Base-by-base conservation (phyloP, 768 basidiomycete species). In the Kwoniella heveanensis region DNA sequence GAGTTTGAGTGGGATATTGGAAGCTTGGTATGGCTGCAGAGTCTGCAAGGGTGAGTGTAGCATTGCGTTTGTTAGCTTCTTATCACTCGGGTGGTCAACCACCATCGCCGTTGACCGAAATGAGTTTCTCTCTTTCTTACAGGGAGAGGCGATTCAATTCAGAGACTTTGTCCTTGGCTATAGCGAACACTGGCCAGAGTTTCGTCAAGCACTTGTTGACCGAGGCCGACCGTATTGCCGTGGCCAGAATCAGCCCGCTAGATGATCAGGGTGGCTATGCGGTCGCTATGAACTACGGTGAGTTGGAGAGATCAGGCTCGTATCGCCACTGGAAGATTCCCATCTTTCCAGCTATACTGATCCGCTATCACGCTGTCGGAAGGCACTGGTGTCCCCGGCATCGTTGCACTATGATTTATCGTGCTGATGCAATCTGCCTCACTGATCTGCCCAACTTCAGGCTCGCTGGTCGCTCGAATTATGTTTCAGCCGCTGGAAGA, bases 401-500 rank as follows among this genome's bases (percentile, higher is more conserved):
- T n/a, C n/a, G n/a, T n/a, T n/a, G n/a, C n/a, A n/a, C n/a, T n/a
- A n/a, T n/a, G n/a, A n/a, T n/a, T n/a, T n/a, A n/a, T n/a, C n/a
- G n/a, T n/a, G n/a, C n/a, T n/a, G n/a, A n/a, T 15, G 19, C 24
- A 13, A 22, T 56, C 55, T 21, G 17, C 22, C 55, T 39, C 36
- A n/a, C 37, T n/a, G n/a, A 22, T 19, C 46, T 44, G 10, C 10
- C 55, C 25, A n/a, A n/a, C 15, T 10, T 2, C 70, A 95, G 94
- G 95, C 54, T 96, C 95, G 2, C 84, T 98, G 15, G 82, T 96
- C 25, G 95, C 93, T 5, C 88, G 96, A 19, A 89, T 98, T 62
- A 74, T 94, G 25, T 95, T 98, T 76, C 95, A 97, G 70, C 96
- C 96, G 0, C 86, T 97, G 25, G 96, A 99, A 80, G 96, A 99